phyloP scores from a whole-genome alignment of 2,329 filamentous ascomycete genomes.

The Botrytis squamosa region DNA sequence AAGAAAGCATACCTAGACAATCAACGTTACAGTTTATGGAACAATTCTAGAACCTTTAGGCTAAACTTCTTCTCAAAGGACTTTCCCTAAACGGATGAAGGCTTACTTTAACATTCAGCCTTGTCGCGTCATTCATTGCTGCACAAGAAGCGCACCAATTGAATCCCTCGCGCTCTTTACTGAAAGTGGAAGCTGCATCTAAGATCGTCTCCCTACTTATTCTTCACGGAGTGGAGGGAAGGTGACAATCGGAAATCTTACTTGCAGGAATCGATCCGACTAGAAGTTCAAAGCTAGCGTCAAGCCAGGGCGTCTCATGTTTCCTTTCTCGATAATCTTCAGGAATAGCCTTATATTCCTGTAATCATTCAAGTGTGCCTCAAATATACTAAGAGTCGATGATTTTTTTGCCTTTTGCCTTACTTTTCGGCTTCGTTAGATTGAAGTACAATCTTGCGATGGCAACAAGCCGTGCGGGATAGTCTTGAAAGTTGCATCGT shows the following conservation, averaged over 20 bases:
- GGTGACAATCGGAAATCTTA: not conserved
- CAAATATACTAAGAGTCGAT: not conserved
- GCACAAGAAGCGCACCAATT: not conserved
- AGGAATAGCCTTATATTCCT: not conserved
- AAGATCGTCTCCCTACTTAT: not conserved
- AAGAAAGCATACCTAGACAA: not conserved
- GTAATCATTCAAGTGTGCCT: not conserved
- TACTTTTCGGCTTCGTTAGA: not conserved
- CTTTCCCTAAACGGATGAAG: no score
- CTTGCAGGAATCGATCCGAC: not conserved
- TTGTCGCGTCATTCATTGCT: not conserved
- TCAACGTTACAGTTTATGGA: not conserved
- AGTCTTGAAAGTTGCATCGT: not conserved
- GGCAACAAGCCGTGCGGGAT: not conserved
- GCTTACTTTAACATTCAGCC: not conserved
- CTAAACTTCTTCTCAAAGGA: not conserved
- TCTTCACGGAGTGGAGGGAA: not conserved
- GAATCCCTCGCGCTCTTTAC: not conserved
- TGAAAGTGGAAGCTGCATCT: not conserved
- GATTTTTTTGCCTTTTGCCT: not conserved
- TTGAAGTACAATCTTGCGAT: conserved; percentile 8
- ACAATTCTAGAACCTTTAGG: not conserved
- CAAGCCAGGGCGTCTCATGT: not conserved
- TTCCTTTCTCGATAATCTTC: not conserved
- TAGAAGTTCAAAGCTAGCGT: not conserved